Percentiles rank a stretch among this genome's conserved stretches.
These are phyloP conservation scores for Kazachstania bromeliacearum DNA, from an alignment of 805 yeast genomes.

Conservation along the genomic window DNA sequence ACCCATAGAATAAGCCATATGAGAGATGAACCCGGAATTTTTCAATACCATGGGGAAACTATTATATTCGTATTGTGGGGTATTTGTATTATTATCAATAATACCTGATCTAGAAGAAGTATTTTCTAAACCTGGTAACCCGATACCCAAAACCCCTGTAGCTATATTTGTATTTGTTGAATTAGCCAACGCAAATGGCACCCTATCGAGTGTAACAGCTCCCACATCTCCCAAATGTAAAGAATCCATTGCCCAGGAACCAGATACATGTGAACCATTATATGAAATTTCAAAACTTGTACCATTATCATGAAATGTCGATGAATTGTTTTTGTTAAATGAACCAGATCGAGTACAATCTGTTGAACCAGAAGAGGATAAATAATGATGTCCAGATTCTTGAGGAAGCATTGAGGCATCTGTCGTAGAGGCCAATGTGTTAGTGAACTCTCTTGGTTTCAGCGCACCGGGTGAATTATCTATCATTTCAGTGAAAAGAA, in stretches of 20 bases:
- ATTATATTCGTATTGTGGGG: constrained; percentile 12
- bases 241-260: constrained; percentile 40
- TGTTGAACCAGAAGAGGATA: constrained; percentile 13
- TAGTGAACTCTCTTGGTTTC: neutral
- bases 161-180: constrained; percentile 28
- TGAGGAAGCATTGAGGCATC: no score
- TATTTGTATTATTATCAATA: neutral
- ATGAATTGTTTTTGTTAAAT: constrained; percentile 28
- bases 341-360: constrained; percentile 34
- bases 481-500: neutral
- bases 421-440: no score
- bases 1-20: constrained; percentile 35
- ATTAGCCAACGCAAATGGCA: constrained; percentile 25
- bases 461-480: neutral
- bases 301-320: constrained; percentile 26
- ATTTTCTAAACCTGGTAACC: constrained; percentile 52
- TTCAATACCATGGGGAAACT: constrained; percentile 15
- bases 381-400: no score
- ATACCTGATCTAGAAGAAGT: constrained; percentile 37
- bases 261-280: constrained; percentile 40
- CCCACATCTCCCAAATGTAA: constrained; percentile 39
- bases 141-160: constrained; percentile 41
- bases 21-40: constrained; percentile 33
- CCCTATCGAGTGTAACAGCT: constrained; percentile 35
- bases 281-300: constrained; percentile 37